Conservation (phyloP, 2,329 filamentous ascomycete genomes). For the Pestalotiopsis sp. region DNA sequence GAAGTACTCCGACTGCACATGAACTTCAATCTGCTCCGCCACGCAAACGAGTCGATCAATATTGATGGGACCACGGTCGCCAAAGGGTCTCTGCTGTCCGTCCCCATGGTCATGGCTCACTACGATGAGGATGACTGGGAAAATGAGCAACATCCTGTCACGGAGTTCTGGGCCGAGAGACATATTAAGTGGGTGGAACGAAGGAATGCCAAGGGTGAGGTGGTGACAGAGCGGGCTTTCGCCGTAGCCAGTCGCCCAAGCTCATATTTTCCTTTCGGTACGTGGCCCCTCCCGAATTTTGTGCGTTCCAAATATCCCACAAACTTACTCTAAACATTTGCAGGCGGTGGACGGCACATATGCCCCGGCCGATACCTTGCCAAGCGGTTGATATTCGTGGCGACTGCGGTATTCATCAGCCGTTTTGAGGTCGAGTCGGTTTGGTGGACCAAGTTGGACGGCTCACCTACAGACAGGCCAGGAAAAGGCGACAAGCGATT, state of each 20-base stretch:
- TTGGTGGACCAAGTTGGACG: constrained; percentile 16
- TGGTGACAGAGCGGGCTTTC: constrained; percentile 13
- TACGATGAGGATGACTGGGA: constrained; percentile 23
- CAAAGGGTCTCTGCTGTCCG: constrained; percentile 25
- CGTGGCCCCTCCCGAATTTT: not conserved
- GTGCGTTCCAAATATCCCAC: not conserved
- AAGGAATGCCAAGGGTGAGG: not conserved
- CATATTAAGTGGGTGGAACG: constrained; percentile 18
- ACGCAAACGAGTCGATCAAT: constrained; percentile 18
- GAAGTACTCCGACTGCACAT: constrained; percentile 30
- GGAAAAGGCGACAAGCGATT: constrained; percentile 10
- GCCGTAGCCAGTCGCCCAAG: constrained; percentile 16
- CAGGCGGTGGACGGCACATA: constrained; percentile 35
- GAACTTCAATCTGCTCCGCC: constrained; percentile 26
- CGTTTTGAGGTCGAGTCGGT: constrained; percentile 34
- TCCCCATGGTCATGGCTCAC: constrained; percentile 26
- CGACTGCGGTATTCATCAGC: constrained; percentile 31
- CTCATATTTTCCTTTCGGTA: constrained; percentile 18
- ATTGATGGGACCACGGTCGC: constrained; percentile 22
- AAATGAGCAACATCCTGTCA: constrained; percentile 20
- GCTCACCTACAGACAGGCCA: constrained; percentile 14
- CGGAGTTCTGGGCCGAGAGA: constrained; percentile 25
- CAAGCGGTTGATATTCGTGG: constrained; percentile 40
- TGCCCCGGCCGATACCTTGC: constrained; percentile 43
- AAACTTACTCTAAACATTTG: not conserved